These are phyloP conservation scores for Zymoseptoria passerinii DNA, from an alignment of 2,329 filamentous ascomycete genomes.

Conservation along the genomic window DNA sequence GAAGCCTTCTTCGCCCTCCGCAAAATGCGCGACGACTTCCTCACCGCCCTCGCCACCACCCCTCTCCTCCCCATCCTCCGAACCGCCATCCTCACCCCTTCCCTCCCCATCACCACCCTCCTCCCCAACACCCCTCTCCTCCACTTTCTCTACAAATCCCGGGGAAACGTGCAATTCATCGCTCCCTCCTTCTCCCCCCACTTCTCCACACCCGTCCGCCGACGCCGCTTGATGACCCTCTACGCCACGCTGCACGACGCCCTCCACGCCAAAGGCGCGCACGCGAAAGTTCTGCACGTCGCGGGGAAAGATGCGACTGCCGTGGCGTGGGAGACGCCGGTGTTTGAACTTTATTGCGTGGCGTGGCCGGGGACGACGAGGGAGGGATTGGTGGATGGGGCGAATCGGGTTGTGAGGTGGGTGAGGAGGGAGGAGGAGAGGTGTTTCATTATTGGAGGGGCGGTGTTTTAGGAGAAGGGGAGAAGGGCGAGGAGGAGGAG, in stretches of 20 bases:
- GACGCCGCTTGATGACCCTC: constrained; percentile 60
- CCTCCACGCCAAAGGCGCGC: constrained; percentile 75
- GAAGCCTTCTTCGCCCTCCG: constrained; percentile 89
- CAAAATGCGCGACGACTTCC: constrained; percentile 55
- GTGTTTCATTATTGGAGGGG: constrained; percentile 95
- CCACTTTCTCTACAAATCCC: constrained; percentile 94
- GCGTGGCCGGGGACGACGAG: constrained; percentile 61
- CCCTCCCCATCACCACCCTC: constrained; percentile 64
- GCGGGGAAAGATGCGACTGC: constrained; percentile 67
- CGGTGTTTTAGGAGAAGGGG: constrained; percentile 50
- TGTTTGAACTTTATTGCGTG: constrained; percentile 94
- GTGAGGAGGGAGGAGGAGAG: constrained; percentile 84
- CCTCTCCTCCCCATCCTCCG: constrained; percentile 68
- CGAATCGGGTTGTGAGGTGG: constrained; percentile 87
- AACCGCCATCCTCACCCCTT: constrained; percentile 59
- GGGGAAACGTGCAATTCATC: constrained; percentile 88
- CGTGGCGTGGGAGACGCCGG: constrained; percentile 81
- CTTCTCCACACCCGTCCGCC: constrained; percentile 10
- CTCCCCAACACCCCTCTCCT: constrained; percentile 70
- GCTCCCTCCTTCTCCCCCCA: constrained; percentile 71
- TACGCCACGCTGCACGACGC: constrained; percentile 79
- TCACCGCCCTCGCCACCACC: constrained; percentile 66
- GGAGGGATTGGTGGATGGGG: constrained; percentile 68
- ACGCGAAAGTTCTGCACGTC: constrained; percentile 78
- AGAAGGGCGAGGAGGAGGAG: neutral